Evolutionary conservation across 352 stramenopile genomes (phyloP).

Genomic region (Pythium graminicola): DNA sequence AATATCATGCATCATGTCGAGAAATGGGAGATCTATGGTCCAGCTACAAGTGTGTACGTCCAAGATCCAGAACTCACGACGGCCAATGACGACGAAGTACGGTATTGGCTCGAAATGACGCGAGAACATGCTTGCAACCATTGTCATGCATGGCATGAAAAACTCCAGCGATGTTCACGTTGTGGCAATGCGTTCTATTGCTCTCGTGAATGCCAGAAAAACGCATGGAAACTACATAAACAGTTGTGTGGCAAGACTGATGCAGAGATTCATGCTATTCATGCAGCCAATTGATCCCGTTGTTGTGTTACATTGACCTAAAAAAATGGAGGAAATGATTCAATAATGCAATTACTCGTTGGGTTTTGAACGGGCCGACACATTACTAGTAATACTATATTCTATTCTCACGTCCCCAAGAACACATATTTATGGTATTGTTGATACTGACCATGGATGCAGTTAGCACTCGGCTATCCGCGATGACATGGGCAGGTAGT

Average conservation of each 20-base stretch:
- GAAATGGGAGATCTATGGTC: slow-evolving; percentile 77
- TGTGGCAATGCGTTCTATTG: slow-evolving; percentile 71
- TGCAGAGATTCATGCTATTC: slow-evolving; percentile 38
- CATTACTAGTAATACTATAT: too few species aligned
- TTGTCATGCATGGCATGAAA: slow-evolving; percentile 44
- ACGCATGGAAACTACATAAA: slow-evolving; percentile 75
- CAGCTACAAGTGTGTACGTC: slow-evolving; percentile 32
- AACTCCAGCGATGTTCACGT: slow-evolving; percentile 55
- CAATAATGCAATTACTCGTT: too few species aligned
- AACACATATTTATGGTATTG: too few species aligned
- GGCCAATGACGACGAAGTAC: slow-evolving; percentile 45
- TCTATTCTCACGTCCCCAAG: too few species aligned
- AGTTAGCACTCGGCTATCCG: slow-evolving; percentile 11
- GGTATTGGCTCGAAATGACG: slow-evolving; percentile 56
- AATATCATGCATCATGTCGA: slow-evolving; percentile 80
- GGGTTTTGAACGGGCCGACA: too few species aligned
- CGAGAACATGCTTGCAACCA: slow-evolving; percentile 62
- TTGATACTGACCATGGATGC: too few species aligned
- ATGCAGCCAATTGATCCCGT: background rate
- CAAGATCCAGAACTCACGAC: slow-evolving; percentile 37
- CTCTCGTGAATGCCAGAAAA: slow-evolving; percentile 76
- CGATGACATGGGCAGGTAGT: slow-evolving; percentile 2
- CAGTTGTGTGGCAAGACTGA: slow-evolving; percentile 51
- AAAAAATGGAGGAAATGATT: background rate
- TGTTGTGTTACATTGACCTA: background rate